phyloP scores from a whole-genome alignment of 495 filamentous ascomycete species.

The Letharia columbiana region DNA sequence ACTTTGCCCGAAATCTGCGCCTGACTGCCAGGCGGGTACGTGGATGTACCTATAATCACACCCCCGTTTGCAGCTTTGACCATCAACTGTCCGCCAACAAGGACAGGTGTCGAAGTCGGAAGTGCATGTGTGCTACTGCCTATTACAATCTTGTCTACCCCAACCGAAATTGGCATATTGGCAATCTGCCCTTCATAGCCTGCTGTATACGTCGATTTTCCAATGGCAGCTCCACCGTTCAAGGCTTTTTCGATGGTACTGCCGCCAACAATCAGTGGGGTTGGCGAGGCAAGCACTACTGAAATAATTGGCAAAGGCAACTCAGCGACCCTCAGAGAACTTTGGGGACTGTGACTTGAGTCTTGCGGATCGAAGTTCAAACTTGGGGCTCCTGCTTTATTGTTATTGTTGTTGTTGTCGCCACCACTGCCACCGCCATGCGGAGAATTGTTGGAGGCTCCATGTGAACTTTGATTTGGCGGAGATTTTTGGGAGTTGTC shows the following conservation, averaged over 20 bases:
- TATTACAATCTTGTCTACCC: conserved; percentile 1
- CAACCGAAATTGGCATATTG: neutral
- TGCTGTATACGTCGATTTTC: neutral
- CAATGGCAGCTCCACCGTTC: neutral
- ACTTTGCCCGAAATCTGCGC: neutral
- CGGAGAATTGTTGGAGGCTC: neutral
- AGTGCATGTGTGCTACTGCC: conserved; percentile 7
- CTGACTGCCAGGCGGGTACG: neutral
- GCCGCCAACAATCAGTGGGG: neutral
- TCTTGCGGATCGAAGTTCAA: neutral
- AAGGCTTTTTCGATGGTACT: neutral
- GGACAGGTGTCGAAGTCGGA: neutral
- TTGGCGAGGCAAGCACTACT: conserved; percentile 1
- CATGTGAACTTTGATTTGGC: neutral
- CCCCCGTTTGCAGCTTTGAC: conserved; percentile 3
- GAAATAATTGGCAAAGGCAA: neutral
- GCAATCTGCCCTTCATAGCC: neutral
- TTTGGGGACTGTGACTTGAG: neutral
- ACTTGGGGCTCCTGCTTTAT: neutral
- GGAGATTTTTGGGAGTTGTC: neutral
- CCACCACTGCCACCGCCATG: neutral
- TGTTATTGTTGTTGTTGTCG: neutral
- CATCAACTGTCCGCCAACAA: conserved; percentile 1
- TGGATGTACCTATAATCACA: conserved; percentile 8
- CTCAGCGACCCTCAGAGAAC: neutral